A percentile compares a stretch with the other conserved stretches of the same genome.
Conservation (phyloP, 1,139 yeast genomes). For the Candida sanyaensis region DNA sequence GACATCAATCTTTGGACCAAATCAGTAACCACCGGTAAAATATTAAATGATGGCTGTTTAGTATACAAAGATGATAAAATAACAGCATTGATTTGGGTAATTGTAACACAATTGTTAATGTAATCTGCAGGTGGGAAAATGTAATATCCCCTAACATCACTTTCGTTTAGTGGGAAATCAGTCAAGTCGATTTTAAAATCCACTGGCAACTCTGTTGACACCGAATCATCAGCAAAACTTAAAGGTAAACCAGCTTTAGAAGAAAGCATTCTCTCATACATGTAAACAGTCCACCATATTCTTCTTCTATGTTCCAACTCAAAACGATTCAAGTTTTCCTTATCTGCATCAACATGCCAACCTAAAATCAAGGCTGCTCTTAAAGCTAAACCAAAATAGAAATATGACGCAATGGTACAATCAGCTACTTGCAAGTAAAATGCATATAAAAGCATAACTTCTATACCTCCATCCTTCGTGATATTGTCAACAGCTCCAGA, state of each 20-base stretch:
- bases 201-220: constrained; percentile 72
- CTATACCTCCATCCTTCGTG: constrained; percentile 82
- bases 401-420: constrained; percentile 79
- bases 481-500: constrained; percentile 79
- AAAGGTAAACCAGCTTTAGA: constrained; percentile 85
- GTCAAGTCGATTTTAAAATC: constrained; percentile 61
- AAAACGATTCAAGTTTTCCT: constrained; percentile 59
- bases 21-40: constrained; percentile 72
- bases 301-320: constrained; percentile 81
- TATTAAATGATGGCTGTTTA: constrained; percentile 72
- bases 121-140: constrained; percentile 82
- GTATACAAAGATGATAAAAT: constrained; percentile 74
- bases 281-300: constrained; percentile 90
- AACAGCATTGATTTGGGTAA: constrained; percentile 78
- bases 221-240: constrained; percentile 76
- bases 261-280: constrained; percentile 84
- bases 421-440: constrained; percentile 85
- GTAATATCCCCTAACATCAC: constrained; percentile 52
- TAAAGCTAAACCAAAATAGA: constrained; percentile 77
- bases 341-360: constrained; percentile 81
- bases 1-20: constrained; percentile 67
- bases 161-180: constrained; percentile 57
- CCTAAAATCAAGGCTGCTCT: constrained; percentile 76
- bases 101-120: constrained; percentile 75
- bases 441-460: constrained; percentile 73